These are phyloP conservation scores for Sicyos edulis DNA, from an alignment of 306 rosid genomes.

Conservation along the genomic window DNA sequence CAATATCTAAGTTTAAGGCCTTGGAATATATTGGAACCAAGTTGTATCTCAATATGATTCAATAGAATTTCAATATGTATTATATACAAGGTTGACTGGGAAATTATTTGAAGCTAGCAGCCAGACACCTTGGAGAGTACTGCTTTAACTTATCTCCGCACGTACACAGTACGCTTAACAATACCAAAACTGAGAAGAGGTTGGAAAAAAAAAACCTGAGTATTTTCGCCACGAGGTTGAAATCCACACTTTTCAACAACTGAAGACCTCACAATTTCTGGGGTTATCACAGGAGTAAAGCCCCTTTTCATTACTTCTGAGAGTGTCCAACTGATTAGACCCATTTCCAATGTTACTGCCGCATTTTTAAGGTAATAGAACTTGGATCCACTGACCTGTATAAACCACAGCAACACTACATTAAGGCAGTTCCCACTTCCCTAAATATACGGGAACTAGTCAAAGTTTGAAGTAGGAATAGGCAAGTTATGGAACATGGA, in stretches of 20 bases:
- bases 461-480: not conserved
- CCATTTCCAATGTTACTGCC: conserved; percentile 86
- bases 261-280: conserved; percentile 90
- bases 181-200: not conserved
- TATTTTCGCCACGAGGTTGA: conserved; percentile 87
- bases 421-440: conserved; percentile 11
- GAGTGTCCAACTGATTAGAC: conserved; percentile 84
- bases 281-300: conserved; percentile 78
- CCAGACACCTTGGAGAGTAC: not conserved
- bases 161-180: too few species aligned
- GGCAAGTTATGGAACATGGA: not conserved
- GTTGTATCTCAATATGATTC: not conserved
- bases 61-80: not conserved
- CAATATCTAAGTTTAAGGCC: not conserved
- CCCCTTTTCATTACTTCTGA: conserved; percentile 81
- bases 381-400: conserved; percentile 93
- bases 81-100: not conserved
- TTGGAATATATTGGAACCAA: not conserved
- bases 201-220: conserved; percentile 54
- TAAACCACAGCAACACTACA: conserved; percentile 25
- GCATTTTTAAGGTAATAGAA: conserved; percentile 90
- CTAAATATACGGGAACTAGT: not conserved
- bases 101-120: not conserved
- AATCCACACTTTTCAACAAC: conserved; percentile 95
- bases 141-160: not conserved